Evolutionary conservation across 139 green algal species (phyloP).

Genomic region (Prasinococcaceae sp.): DNA sequence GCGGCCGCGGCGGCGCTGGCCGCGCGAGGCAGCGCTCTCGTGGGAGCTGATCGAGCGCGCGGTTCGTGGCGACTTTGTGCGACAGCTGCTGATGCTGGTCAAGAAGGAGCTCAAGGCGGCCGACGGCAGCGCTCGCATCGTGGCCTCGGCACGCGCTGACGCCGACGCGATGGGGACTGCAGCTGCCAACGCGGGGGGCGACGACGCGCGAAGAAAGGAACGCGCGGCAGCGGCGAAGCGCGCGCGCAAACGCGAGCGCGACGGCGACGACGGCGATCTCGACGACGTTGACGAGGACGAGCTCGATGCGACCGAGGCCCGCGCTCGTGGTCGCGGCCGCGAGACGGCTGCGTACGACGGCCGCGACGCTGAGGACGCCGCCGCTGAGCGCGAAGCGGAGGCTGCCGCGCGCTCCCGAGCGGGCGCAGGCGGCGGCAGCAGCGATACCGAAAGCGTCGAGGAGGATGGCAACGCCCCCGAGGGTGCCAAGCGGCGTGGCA

Average conservation of each 20-base stretch:
- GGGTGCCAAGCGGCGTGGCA: too few species aligned
- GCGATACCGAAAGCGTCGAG: too few species aligned
- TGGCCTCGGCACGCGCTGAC: constrained; percentile 1
- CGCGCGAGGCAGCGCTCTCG: constrained; percentile 41
- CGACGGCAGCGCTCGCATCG: neutral
- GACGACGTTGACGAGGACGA: constrained; percentile 21
- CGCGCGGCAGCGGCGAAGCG: neutral
- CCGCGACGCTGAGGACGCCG: neutral
- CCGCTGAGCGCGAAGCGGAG: neutral
- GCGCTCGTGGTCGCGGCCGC: neutral
- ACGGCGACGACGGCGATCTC: constrained; percentile 5
- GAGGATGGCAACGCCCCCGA: too few species aligned
- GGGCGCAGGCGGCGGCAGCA: too few species aligned
- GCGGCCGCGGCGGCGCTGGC: constrained; percentile 31
- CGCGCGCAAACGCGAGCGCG: constrained; percentile 5
- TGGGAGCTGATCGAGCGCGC: constrained; percentile 45
- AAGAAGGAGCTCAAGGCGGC: constrained; percentile 27
- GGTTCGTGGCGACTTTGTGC: constrained; percentile 49
- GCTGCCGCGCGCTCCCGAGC: neutral
- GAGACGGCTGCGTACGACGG: neutral
- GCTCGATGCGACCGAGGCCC: neutral
- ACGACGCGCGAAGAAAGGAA: constrained; percentile 10
- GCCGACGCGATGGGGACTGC: constrained; percentile 43
- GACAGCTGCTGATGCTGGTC: constrained; percentile 30
- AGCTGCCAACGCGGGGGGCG: constrained; percentile 45